Conservation (phyloP, 2,329 filamentous ascomycete genomes). For the Aspergillus ustus region DNA sequence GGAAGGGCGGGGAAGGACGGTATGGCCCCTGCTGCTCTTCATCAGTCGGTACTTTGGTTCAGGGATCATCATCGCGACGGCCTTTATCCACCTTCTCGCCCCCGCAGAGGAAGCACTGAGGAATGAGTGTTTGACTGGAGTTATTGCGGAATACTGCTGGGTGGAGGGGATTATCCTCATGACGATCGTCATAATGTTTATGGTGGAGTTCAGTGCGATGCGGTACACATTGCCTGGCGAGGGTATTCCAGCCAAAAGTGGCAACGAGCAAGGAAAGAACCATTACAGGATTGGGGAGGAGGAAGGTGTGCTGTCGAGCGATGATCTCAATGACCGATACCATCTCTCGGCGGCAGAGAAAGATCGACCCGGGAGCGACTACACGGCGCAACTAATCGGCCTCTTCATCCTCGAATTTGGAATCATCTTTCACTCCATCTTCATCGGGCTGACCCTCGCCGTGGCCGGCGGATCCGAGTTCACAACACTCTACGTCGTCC, state of each 20-base stretch:
- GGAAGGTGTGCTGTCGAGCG: slow-evolving; percentile 64
- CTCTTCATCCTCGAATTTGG: slow-evolving; percentile 95
- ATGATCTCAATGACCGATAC: slow-evolving; percentile 77
- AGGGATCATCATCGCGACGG: slow-evolving; percentile 89
- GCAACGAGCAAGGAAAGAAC: slow-evolving; percentile 36
- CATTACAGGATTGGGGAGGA: too few relatives aligned
- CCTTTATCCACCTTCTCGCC: slow-evolving; percentile 84
- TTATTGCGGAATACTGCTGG: slow-evolving; percentile 76
- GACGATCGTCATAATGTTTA: slow-evolving; percentile 86
- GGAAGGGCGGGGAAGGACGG: too few relatives aligned
- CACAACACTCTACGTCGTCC: slow-evolving; percentile 64
- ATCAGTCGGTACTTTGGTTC: slow-evolving; percentile 70
- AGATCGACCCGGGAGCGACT: slow-evolving; percentile 50
- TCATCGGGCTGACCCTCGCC: slow-evolving; percentile 82
- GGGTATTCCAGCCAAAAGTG: slow-evolving; percentile 46
- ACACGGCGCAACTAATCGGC: slow-evolving; percentile 78
- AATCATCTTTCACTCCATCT: slow-evolving; percentile 91
- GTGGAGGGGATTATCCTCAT: slow-evolving; percentile 82
- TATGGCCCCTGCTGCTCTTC: too few relatives aligned
- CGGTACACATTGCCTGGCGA: slow-evolving; percentile 72
- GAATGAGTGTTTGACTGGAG: slow-evolving; percentile 68
- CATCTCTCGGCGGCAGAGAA: slow-evolving; percentile 63
- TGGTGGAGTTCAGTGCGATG: slow-evolving; percentile 82
- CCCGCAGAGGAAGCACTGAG: slow-evolving; percentile 78
- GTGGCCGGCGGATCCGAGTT: slow-evolving; percentile 62